phyloP scores from a whole-genome alignment of 139 green algal genomes.

The Cymbomonas tetramitiformis region DNA sequence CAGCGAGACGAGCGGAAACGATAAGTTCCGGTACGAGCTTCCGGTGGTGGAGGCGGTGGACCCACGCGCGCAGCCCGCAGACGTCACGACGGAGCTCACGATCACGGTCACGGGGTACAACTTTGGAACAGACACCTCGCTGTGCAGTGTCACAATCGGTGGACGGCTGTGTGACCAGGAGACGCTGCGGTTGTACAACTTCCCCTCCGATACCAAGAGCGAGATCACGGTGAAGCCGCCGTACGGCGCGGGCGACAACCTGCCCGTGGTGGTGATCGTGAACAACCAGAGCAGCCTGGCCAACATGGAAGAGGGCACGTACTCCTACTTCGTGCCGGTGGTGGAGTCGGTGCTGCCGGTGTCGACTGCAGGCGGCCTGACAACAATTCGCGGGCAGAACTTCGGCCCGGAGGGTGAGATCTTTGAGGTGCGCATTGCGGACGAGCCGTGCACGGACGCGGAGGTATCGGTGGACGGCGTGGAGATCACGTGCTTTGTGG shows the following conservation, averaged over 20 bases:
- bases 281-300: background rate
- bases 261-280: slow-evolving; percentile 6
- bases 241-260: background rate
- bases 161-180: too few species aligned
- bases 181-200: too few species aligned
- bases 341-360: background rate
- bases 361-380: slow-evolving; percentile 1
- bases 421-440: slow-evolving; percentile 6
- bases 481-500: slow-evolving; percentile 12
- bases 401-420: slow-evolving; percentile 8
- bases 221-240: background rate
- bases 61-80: background rate
- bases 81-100: slow-evolving; percentile 5
- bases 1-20: too few species aligned
- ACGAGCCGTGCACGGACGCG: background rate
- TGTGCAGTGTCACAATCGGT: too few species aligned
- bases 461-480: background rate
- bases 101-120: slow-evolving; percentile 17
- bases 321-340: slow-evolving; percentile 7
- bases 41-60: background rate
- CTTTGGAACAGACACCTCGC: slow-evolving; percentile 15
- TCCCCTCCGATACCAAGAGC: too few species aligned
- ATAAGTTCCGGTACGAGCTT: too few species aligned
- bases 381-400: slow-evolving; percentile 10
- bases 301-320: background rate